A percentile compares a stretch with the other conserved stretches of the same genome.
These are phyloP conservation scores for Raphanus raphanistrum DNA, from an alignment of 345 rosid genomes.

Conservation along the genomic window DNA sequence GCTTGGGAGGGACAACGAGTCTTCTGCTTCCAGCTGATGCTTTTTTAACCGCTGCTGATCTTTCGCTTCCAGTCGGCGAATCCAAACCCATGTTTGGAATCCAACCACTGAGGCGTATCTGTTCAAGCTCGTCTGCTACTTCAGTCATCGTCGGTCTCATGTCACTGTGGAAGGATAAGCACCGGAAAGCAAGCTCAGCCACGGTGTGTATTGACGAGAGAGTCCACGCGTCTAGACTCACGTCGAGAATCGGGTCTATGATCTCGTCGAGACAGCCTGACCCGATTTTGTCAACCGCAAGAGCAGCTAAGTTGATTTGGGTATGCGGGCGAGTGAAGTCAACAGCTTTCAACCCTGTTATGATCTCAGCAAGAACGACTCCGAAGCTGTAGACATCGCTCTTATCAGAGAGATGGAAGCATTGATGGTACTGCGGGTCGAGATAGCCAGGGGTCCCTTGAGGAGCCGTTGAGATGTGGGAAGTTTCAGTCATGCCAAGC, in stretches of 20 bases:
- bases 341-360: constrained; percentile 80
- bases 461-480: constrained; percentile 92
- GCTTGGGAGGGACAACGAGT: constrained; percentile 40
- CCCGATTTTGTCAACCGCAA: constrained; percentile 82
- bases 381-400: constrained; percentile 94
- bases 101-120: constrained; percentile 66
- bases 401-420: constrained; percentile 76
- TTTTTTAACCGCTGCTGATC: constrained; percentile 36
- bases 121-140: constrained; percentile 85
- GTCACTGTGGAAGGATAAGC: constrained; percentile 82
- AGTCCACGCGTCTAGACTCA: constrained; percentile 82
- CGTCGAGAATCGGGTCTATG: constrained; percentile 70
- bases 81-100: constrained; percentile 49
- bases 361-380: constrained; percentile 92
- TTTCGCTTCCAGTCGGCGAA: constrained; percentile 46
- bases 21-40: constrained; percentile 43
- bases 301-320: constrained; percentile 85
- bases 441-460: constrained; percentile 92
- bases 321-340: constrained; percentile 83
- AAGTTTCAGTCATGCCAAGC: constrained; percentile 70
- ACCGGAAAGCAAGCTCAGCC: constrained; percentile 87
- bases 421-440: constrained; percentile 79
- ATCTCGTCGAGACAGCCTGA: constrained; percentile 88
- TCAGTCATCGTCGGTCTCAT: constrained; percentile 95
- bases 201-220: constrained; percentile 72